phyloP scores from a whole-genome alignment of 768 basidiomycete genomes.

The Lactarius evosmus region DNA sequence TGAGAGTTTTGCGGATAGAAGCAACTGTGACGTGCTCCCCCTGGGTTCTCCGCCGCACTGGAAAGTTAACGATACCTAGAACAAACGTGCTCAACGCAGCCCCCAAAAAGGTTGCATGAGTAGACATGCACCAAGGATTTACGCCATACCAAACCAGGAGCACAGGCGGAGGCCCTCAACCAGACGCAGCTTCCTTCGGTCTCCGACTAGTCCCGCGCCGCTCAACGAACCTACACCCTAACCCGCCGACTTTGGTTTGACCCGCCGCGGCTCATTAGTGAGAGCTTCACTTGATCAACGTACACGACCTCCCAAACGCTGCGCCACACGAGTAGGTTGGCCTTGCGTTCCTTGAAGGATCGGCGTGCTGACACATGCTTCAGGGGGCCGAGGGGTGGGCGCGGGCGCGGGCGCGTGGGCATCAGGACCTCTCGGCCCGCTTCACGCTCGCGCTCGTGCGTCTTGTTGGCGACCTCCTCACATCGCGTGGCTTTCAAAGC shows the following conservation, averaged over 20 bases:
- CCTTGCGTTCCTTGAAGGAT: slow-evolving; percentile 44
- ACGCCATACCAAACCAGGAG: too few species aligned
- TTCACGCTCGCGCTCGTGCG: slow-evolving; percentile 57
- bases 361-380: slow-evolving; percentile 55
- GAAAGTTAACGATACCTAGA: too few species aligned
- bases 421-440: slow-evolving; percentile 57
- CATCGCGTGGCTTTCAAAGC: slow-evolving; percentile 56
- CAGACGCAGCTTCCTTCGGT: background rate
- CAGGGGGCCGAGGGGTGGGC: slow-evolving; percentile 58
- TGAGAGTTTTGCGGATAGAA: too few species aligned
- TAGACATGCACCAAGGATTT: too few species aligned
- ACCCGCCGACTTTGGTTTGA: slow-evolving; percentile 32
- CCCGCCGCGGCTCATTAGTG: slow-evolving; percentile 33
- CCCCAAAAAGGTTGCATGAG: too few species aligned
- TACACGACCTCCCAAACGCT: slow-evolving; percentile 67
- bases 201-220: background rate
- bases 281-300: slow-evolving; percentile 57
- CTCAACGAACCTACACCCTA: too few species aligned
- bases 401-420: slow-evolving; percentile 45
- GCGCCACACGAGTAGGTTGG: slow-evolving; percentile 50
- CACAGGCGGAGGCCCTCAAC: background rate
- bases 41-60: too few species aligned
- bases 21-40: too few species aligned
- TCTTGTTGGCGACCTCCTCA: slow-evolving; percentile 63
- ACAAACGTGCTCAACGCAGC: too few species aligned